Base-by-base conservation (phyloP, 257 asterid genomes). In the Gentiana dahurica region DNA sequence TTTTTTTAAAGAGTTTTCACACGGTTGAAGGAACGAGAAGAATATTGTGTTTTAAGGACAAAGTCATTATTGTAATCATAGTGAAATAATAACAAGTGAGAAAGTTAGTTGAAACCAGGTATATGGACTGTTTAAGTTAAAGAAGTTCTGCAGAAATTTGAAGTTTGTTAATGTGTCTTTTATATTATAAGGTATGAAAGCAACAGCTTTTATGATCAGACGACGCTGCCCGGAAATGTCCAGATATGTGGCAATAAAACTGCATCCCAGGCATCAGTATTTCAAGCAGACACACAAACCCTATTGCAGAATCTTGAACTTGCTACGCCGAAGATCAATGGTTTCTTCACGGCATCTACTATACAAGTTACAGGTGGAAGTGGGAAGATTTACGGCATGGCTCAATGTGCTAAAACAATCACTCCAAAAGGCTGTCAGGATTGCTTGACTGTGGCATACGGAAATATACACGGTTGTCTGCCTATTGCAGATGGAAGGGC, bases 341-440 rank as follows among this genome's bases (percentile, higher is more conserved):
- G 75, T 45, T 89, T 71, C 62, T 89, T 61, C 11, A 86, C 93
- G n/a, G 93, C 95, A 3, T 51, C 66, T 1, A 83, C 11, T 62
- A 75, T 75, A 15, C 63, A 36, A 66, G 53, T 51, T 12, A 50
- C 60, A 12, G 38, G 51, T 47, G 71, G 66, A 12, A 61, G 63
- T 1, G 65, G 49, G 13, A 66, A 79, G 1, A 36, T 80, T 15
- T 81, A 81, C 5, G 93, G 73, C 2, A 64, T 80, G 49, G 95
- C 95, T n/a, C 97, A 89, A 63, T 86, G 97, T 58, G 94, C 81
- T 45, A 80, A 83, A 70, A 78, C 93, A 10, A 55, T 81, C 53
- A 68, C 60, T 41, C 67, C 54, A 41, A 70, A 33, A 9, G 95
- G 93, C 32, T 89, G 90, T 71, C 74, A 52, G 52, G 93, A 76